phyloP scores from a whole-genome alignment of 768 basidiomycete genomes.

The Auricularia sp. region DNA sequence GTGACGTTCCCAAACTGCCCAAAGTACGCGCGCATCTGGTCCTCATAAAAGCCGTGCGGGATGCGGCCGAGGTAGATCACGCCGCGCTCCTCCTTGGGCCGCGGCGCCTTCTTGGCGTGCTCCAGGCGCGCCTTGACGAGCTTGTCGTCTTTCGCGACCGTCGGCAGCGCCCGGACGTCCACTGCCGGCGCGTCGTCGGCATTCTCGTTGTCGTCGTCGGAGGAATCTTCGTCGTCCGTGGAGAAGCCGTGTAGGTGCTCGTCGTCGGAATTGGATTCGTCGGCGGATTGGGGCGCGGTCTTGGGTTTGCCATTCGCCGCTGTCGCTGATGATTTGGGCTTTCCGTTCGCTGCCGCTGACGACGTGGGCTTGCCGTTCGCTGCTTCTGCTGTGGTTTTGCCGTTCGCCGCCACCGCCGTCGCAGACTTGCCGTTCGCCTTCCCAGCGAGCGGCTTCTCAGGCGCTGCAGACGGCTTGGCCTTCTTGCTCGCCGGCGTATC shows the following conservation, averaged over 20 bases:
- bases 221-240: slow-evolving; percentile 64
- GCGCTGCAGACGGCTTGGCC: slow-evolving; percentile 5
- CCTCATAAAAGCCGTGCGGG: slow-evolving; percentile 97
- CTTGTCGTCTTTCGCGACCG: slow-evolving; percentile 80
- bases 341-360: not conserved
- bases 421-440: not conserved
- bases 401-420: slow-evolving; percentile 6
- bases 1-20: slow-evolving; percentile 89
- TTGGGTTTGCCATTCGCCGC: not conserved
- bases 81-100: slow-evolving; percentile 58
- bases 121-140: slow-evolving; percentile 52
- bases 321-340: not conserved
- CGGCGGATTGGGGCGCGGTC: not conserved
- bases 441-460: not conserved
- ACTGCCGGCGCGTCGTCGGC: slow-evolving; percentile 42
- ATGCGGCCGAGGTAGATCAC: slow-evolving; percentile 84
- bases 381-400: not conserved
- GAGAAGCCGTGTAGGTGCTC: slow-evolving; percentile 60
- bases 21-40: slow-evolving; percentile 86
- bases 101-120: slow-evolving; percentile 32
- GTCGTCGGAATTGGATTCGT: slow-evolving; percentile 7
- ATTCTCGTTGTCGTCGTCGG: slow-evolving; percentile 56
- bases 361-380: not conserved
- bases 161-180: slow-evolving; percentile 69
- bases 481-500: slow-evolving; percentile 9